These are phyloP conservation scores for Metarhizium humberi DNA, from an alignment of 2,329 filamentous ascomycete genomes.

Conservation along the genomic window DNA sequence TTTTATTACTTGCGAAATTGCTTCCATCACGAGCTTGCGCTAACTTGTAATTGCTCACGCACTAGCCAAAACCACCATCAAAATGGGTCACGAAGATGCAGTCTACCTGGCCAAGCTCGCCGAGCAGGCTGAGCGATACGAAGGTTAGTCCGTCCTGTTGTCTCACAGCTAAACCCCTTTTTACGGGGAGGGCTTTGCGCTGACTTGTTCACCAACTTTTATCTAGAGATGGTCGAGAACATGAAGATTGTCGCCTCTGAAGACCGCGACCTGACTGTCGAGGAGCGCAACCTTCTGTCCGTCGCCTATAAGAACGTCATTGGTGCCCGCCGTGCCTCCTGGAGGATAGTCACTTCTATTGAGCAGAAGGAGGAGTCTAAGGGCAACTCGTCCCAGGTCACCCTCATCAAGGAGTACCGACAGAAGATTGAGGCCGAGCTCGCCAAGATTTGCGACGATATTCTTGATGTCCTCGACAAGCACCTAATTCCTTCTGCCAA, in stretches of 20 bases:
- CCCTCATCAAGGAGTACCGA: conserved; percentile 94
- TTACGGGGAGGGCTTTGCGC: conserved; percentile 8
- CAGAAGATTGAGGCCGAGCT: conserved; percentile 97
- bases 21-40: neutral
- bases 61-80: conserved; percentile 27
- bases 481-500: conserved; percentile 90
- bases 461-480: conserved; percentile 88
- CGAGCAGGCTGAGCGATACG: conserved; percentile 99
- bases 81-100: conserved; percentile 98
- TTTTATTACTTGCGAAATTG: neutral
- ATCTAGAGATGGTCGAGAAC: conserved; percentile 96
- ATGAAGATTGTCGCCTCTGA: conserved; percentile 97
- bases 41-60: neutral
- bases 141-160: conserved; percentile 63
- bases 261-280: conserved; percentile 73
- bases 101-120: conserved; percentile 99
- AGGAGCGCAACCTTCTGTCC: conserved; percentile 94
- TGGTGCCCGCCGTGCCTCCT: conserved; percentile 90
- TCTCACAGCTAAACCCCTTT: neutral
- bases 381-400: conserved; percentile 86
- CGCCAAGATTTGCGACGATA: conserved; percentile 95
- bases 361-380: conserved; percentile 99
- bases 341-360: conserved; percentile 97
- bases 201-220: conserved; percentile 12
- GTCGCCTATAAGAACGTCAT: conserved; percentile 99